Evolutionary conservation across 2,329 filamentous ascomycete species (phyloP).

Genomic region (Acephala macrosclerotiorum): DNA sequence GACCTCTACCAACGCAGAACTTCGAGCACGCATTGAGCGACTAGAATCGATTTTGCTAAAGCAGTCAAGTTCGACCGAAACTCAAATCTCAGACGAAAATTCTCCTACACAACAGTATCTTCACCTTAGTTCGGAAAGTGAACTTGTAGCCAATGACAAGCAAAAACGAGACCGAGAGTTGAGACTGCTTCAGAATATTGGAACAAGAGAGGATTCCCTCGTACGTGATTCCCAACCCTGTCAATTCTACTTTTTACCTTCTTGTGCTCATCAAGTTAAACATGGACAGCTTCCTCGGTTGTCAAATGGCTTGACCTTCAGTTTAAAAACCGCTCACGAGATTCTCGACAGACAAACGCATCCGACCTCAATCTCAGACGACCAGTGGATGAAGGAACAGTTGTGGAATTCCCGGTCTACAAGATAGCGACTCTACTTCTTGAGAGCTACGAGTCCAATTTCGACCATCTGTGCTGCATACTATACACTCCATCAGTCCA

Average conservation of each 20-base stretch:
- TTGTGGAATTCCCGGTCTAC: constrained; percentile 26
- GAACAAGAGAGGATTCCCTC: constrained; percentile 26
- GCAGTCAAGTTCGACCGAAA: background rate
- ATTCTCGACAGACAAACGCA: constrained; percentile 17
- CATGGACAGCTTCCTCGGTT: constrained; percentile 30
- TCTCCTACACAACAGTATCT: background rate
- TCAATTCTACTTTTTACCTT: background rate
- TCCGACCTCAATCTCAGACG: background rate
- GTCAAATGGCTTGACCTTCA: constrained; percentile 31
- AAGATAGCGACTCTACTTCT: constrained; percentile 33
- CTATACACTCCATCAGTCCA: constrained; percentile 36
- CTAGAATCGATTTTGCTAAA: background rate
- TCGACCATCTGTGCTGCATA: constrained; percentile 37
- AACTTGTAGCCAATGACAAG: constrained; percentile 13
- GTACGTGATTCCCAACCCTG: constrained; percentile 18
- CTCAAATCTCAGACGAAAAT: background rate
- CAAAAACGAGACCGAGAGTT: constrained; percentile 24
- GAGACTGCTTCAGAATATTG: constrained; percentile 26
- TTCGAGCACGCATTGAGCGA: background rate
- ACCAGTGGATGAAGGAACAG: background rate
- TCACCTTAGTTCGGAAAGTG: background rate
- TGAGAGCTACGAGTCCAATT: constrained; percentile 34
- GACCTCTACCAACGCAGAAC: constrained; percentile 5
- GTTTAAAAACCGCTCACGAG: constrained; percentile 25
- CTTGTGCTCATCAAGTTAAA: constrained; percentile 4